Evolutionary conservation across 2,329 filamentous ascomycete genomes (phyloP), one percentile per base, ranked within the genome.

Genomic region (Xylaria hypoxylon): DNA sequence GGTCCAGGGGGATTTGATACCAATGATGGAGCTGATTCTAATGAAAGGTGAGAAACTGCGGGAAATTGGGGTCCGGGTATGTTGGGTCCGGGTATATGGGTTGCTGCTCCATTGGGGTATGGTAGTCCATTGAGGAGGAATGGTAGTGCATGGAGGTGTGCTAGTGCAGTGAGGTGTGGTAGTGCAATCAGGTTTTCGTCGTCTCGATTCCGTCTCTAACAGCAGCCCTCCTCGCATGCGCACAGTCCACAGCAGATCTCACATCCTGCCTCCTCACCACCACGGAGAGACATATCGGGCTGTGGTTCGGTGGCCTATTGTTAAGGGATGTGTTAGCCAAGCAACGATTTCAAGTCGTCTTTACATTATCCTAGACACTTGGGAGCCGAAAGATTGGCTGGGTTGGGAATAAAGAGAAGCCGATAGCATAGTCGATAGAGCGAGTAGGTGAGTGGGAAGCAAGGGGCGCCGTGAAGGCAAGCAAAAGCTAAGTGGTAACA

Each of bases 181-280:
- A 35, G 2, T 7, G 11, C n/a, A 22, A 2, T 3, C 17, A 22
- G 28, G 48, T 10, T 24, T 38, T 26, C 22, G 22, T 11, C 15
- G 22, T 15, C 38, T 42, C 44, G 42, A 19, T 31, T n/a, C 7
- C 28, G 60, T 40, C 5, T 69, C 73, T 79, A 83, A 74, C 81
- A 83, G 76, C 81, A 83, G 24, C 72, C 73, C 70, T 83, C 81
- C 0, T 83, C 73, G 70, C 81, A 83, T 57, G 74, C 80, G 73
- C 81, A 83, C 65, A 83, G 79, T 64, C 81, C 81, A 65, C 81
- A 83, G 77, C 81, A 83, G 67, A 82, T 72, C 71, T 82, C 81
- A 64, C 81, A 83, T 42, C 81, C 81, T 40, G 80, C 81, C 67
- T 83, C 81, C 69, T 83, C 81, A 70, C 81, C 81, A 72, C 81